These are phyloP conservation scores for Ophiocordyceps sinensis DNA, from an alignment of 2,329 filamentous ascomycete species.

Conservation along the genomic window DNA sequence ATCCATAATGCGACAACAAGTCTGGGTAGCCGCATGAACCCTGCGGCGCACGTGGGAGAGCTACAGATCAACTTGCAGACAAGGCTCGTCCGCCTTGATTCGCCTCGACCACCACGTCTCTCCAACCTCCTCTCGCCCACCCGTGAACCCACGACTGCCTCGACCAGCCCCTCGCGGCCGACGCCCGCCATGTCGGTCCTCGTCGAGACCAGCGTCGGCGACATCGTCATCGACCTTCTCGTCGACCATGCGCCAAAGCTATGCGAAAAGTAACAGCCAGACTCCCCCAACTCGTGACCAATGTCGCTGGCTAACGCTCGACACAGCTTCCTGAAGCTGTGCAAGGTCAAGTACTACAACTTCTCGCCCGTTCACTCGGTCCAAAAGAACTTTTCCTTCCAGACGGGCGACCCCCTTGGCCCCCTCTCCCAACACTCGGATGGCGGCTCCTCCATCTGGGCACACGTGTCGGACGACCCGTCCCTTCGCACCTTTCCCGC, in stretches of 20 bases:
- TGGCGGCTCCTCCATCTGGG: slow-evolving; percentile 91
- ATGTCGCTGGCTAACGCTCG: slow-evolving; percentile 32
- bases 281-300: background rate
- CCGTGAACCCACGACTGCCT: background rate
- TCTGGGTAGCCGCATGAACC: too few relatives aligned
- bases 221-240: slow-evolving; percentile 87
- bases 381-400: slow-evolving; percentile 91
- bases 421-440: slow-evolving; percentile 74
- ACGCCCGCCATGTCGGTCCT: slow-evolving; percentile 64
- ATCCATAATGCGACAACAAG: too few relatives aligned
- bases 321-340: slow-evolving; percentile 86
- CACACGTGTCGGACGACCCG: slow-evolving; percentile 51
- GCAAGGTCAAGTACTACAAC: slow-evolving; percentile 99
- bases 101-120: too few relatives aligned
- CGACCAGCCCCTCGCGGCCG: background rate
- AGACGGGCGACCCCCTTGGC: slow-evolving; percentile 87
- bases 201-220: slow-evolving; percentile 81
- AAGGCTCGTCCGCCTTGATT: too few relatives aligned
- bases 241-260: slow-evolving; percentile 80
- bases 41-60: too few relatives aligned
- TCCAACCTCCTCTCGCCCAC: too few relatives aligned
- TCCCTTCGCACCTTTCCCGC: slow-evolving; percentile 66
- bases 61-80: too few relatives aligned
- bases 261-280: slow-evolving; percentile 72
- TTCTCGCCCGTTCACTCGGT: slow-evolving; percentile 85